Evolutionary conservation across 2,329 filamentous ascomycete genomes (phyloP), one percentile per base, ranked within the genome.

Genomic region (Pyrenochaeta sp.): DNA sequence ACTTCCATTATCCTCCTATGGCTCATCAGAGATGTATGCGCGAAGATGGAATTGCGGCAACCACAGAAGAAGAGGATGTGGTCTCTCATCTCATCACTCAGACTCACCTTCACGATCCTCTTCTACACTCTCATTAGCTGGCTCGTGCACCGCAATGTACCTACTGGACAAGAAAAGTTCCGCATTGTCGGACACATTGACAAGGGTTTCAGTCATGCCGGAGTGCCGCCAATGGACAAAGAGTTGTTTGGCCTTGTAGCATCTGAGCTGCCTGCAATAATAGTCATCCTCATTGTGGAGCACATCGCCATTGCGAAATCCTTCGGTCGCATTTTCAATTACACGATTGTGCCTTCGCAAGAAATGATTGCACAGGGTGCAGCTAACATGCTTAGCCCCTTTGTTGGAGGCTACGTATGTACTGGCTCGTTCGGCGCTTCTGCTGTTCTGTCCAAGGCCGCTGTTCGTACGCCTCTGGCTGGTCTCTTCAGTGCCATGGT

Each of bases 301-400:
- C 92, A 96, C 67, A 95, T 96, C 60, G 90, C 92, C 35, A 96
- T 96, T 53, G 90, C 91, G 18, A 96, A 96, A 69, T 96, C 90
- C 0, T 96, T 96, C 55, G 92, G 92, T 8, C 83, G 92, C 44
- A 83, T 95, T 55, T 96, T 96, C 75, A 94, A 95, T 74, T 96
- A 96, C 73, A 87, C 84, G 10, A 96, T 96, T 64, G 85, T 96
- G 56, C 90, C 92, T 0, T 96, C 92, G 0, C 92, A 96, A 69
- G 92, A 96, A 69, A 84, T 96, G 75, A 88, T 96, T 34, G 92
- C 90, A 15, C 96, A 96, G 55, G 92, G 92, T 48, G 82, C 95
- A 19, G 87, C 87, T 18, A 96, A 96, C 65, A 77, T 96, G 32
- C 78, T 96, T 7, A 90, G 89, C 1, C 90, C 92, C 2, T 96